phyloP scores from a whole-genome alignment of 75 land plant species.

The Sequoia sempervirens region DNA sequence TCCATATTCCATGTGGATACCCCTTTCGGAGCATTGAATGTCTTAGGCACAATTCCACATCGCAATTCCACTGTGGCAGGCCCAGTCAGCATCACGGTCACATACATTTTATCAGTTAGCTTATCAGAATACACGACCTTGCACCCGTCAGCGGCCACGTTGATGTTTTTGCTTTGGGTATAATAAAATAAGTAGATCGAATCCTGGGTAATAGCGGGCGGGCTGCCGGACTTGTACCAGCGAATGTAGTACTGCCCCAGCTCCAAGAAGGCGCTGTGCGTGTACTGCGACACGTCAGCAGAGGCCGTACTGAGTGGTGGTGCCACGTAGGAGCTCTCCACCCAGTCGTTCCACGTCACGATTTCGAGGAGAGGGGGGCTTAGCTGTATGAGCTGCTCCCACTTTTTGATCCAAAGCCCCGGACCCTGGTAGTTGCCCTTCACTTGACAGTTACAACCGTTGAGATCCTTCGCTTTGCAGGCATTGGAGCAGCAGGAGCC shows the following conservation, averaged over 20 bases:
- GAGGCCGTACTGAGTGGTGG: not conserved
- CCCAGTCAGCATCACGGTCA: slow-evolving; percentile 7
- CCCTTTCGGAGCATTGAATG: slow-evolving; percentile 7
- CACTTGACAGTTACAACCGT: not conserved
- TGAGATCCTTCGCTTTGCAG: no score
- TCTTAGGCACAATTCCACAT: not conserved
- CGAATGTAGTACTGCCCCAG: slow-evolving; percentile 18
- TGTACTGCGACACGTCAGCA: not conserved
- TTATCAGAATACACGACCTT: not conserved
- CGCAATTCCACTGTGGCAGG: slow-evolving; percentile 9
- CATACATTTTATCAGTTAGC: slow-evolving; percentile 9
- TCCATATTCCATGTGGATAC: slow-evolving; percentile 6
- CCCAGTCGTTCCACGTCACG: slow-evolving; percentile 34
- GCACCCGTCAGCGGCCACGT: slow-evolving; percentile 6
- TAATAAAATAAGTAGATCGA: slow-evolving; percentile 5
- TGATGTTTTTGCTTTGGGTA: slow-evolving; percentile 10
- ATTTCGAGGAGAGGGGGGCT: slow-evolving; percentile 18
- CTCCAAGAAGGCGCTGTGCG: slow-evolving; percentile 25
- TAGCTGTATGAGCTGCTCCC: slow-evolving; percentile 19
- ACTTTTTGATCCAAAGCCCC: slow-evolving; percentile 18
- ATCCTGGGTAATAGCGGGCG: slow-evolving; percentile 7
- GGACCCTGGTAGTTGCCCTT: slow-evolving; percentile 27
- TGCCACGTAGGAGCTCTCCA: slow-evolving; percentile 18
- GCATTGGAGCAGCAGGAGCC: no score
- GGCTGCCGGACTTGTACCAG: slow-evolving; percentile 23